Base-by-base conservation (phyloP, 305 asterid genomes). In the Nicotiana rustica region DNA sequence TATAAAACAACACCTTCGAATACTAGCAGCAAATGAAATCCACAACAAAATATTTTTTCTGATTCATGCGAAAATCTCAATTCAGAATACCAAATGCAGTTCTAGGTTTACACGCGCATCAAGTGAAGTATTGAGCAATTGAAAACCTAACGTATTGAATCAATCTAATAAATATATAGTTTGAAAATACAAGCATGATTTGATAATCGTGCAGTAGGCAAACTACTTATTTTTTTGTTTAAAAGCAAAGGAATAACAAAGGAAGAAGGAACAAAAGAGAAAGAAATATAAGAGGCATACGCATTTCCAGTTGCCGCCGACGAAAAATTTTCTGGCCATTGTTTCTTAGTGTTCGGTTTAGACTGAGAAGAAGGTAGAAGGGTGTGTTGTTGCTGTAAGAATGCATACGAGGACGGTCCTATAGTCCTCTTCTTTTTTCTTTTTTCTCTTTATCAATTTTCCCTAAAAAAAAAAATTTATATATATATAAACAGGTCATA, bases 221-320 rank as follows among this genome's bases (percentile, higher is more conserved):
- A 8, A 1, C 49, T 6, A 41, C 49, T 7, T 5, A 36, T 5
- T 36, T 36, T 5, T 36, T 5, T 5, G 6, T 38, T 41, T 6
- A 1, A 41, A 41, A 41, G 47, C 47, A 41, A 41, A 41, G 12
- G 49, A 41, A 41, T 41, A 41, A 41, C 10, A 41, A 1, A 41
- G 10, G 49, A 41, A 1, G 49, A 41, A 41, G 12, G 49, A 41
- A 41, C 3, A 52, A 52, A 52, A 52, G 5, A 12, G 17, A 52
- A 17, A 2, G 12, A 25, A 25, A 18, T 15, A 17, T 0, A 12
- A 55, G 64, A n/a, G 2, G 31, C 84, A 19, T 66, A 84, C 87
- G 77, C 84, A 84, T 81, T 84, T 84, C 87, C 87, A 84, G 84
- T 84, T 84, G 80, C 87, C 87, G 49, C 87, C 87, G 44, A 84